Base-by-base conservation (phyloP, 2,329 filamentous ascomycete species). In the Gremmenia infestans region DNA sequence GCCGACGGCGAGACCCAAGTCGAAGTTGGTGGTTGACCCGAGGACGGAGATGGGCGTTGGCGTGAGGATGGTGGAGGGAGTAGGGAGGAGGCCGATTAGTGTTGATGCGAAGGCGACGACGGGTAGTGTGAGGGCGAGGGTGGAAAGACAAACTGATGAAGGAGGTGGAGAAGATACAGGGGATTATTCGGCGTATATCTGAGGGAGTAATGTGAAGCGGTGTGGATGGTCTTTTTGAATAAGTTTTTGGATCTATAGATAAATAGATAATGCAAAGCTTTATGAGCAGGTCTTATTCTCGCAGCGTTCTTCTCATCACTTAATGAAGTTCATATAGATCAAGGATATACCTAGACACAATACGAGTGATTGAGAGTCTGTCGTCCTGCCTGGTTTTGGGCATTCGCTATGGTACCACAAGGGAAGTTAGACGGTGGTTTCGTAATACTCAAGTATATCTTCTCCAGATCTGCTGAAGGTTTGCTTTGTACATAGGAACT, bases 131-230 rank as follows among this genome's bases (percentile, higher is more conserved):
- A 65, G 58, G 35, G 58, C 45, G 5, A 56, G n/a, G 17, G 50
- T 50, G 23, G 42, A 50, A 32, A 59, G 57, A 17, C 35, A 37
- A 14, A 28, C 8, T 22, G 23, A n/a, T 23, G 17, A 22, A 28
- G 5, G 35, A 51, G 36, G 36, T 15, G 35, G 48, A 19, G 39
- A 36, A 15, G 48, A 39, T 23, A 53, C 52, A 40, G 46, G 46
- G 45, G 63, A 65, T 56, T 64, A 56, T 51, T 52, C 56, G 12
- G 60, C 63, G 47, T 67, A 63, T 59, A 62, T 67, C 53, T 50
- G 19, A 19, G 12, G 32, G 11, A 15, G 25, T 45, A 37, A 35
- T 32, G 35, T 32, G 25, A 19, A 11, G 3, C 3, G 22, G 42
- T 17, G n/a, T 45, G 19, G 23, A 23, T 51, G 25, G 25, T 45